Conservation (phyloP, 352 stramenopile genomes). For the Aphanomyces cochlioides region DNA sequence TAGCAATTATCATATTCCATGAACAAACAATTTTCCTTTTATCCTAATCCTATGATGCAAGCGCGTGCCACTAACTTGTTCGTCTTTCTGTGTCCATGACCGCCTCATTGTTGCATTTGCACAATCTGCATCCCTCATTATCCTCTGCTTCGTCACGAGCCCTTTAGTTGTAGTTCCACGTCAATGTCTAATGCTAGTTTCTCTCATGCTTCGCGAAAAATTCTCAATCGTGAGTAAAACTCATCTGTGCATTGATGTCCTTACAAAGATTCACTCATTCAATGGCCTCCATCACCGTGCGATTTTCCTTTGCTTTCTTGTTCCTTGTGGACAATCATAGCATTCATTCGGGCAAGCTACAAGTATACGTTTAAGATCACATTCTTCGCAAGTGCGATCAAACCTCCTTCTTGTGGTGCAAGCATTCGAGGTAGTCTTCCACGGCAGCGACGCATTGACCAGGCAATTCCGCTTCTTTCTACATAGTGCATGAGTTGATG, state of each 20-base stretch:
- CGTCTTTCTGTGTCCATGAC: background rate
- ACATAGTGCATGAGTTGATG: background rate
- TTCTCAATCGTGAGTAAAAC: too few relatives aligned
- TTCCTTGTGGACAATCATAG: constrained; percentile 72
- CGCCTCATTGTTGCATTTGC: too few relatives aligned
- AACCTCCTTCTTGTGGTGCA: constrained; percentile 94
- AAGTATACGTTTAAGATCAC: background rate
- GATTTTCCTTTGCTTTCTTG: constrained; percentile 6
- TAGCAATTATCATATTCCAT: background rate
- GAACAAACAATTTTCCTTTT: too few relatives aligned
- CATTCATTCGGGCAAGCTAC: constrained; percentile 82
- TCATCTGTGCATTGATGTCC: too few relatives aligned
- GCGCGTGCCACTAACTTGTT: background rate
- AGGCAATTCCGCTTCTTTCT: constrained; percentile 80
- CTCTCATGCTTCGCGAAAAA: too few relatives aligned
- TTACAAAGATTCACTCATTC: background rate
- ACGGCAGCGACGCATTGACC: constrained; percentile 81
- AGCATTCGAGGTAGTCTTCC: constrained; percentile 94
- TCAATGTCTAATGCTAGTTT: background rate
- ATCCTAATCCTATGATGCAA: too few relatives aligned
- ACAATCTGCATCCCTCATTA: too few relatives aligned
- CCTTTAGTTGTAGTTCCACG: background rate
- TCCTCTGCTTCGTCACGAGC: too few relatives aligned
- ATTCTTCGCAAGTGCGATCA: background rate
- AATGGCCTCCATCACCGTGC: background rate